A percentile compares a stretch with the other conserved stretches of the same genome.
Evolutionary conservation across 1,284 basidiomycete species (phyloP).

Genomic region (Apiotrichum sp.): DNA sequence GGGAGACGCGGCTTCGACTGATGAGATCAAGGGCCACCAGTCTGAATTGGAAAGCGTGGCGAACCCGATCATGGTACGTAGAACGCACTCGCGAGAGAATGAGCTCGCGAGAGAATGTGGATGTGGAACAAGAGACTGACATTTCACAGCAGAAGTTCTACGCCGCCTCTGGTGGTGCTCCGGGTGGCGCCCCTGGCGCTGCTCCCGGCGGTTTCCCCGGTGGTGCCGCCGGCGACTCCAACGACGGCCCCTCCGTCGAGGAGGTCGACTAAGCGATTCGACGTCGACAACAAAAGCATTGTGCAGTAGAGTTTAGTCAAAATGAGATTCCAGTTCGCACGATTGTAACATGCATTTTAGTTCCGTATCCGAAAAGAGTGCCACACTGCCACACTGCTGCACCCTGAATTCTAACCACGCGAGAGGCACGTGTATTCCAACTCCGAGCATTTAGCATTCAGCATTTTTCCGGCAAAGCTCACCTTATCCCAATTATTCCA

Average conservation of each 20-base stretch:
- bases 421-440: too few relatives aligned
- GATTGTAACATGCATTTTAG: background rate
- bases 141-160: conserved; percentile 52
- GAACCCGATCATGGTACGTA: conserved; percentile 2
- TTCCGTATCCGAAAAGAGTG: too few relatives aligned
- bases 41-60: conserved; percentile 82
- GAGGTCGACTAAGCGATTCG: conserved; percentile 52
- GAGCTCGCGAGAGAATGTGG: too few relatives aligned
- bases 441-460: too few relatives aligned
- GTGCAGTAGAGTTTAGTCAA: background rate
- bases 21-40: conserved; percentile 90
- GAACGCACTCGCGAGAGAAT: too few relatives aligned
- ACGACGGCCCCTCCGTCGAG: conserved; percentile 54
- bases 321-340: background rate
- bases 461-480: too few relatives aligned
- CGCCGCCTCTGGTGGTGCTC: conserved; percentile 79
- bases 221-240: conserved; percentile 36
- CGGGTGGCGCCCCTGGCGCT: conserved; percentile 48
- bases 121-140: too few relatives aligned
- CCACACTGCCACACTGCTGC: too few relatives aligned
- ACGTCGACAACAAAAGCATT: background rate
- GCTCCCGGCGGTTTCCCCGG: conserved; percentile 50
- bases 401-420: too few relatives aligned
- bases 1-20: conserved; percentile 77
- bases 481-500: too few relatives aligned